Evolutionary conservation across 352 stramenopile species (phyloP), one percentile per base, ranked within the genome.

Genomic region (Phytophthora podocarpi): DNA sequence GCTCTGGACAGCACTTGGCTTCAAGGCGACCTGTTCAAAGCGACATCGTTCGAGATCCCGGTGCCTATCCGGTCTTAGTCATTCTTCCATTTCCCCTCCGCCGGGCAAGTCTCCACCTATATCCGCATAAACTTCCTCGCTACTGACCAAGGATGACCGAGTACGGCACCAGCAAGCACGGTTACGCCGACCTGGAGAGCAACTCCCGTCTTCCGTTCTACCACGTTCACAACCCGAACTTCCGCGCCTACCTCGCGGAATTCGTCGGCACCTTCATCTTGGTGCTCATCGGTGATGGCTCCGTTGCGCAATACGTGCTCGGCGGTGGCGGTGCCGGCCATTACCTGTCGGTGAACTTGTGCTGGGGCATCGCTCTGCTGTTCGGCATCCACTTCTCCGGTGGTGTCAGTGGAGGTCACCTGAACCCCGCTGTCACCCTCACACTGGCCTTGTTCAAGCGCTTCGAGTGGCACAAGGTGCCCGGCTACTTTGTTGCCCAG

Each of bases 221-320:
- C 60, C 42, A 56, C 16, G 59, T 79, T 20, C 51, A 55, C 8
- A 76, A 75, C 41, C 65, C 55, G 15, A 53, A 86, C 39, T 21
- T 85, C 11, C 79, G 79, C 26, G 74, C 80, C 21, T 89, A 79
- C 59, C 51, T 89, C 4, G 79, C 77, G 6, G 81, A 89, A 52
- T 87, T 87, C 55, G 64, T 91, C 16, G 77, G 74, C 21, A 87
- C 77, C 6, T 87, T 91, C 41, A 76, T 88, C 41, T 60, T 91
- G 16, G 70, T 90, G 40, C 63, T 72, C 20, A 87, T 90, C 54
- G 81, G 78, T 13, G 69, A 82, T 16, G 81, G 76, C 8, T 81
- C 80, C 15, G 81, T 87, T 21, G 73, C 78, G n/a, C 76, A 90
- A 56, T 76, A 82, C 18, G 67, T 76, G 28, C 66, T 90, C 4